Conservation (phyloP, 495 filamentous ascomycete species). For the Penicillium bialowiezense region DNA sequence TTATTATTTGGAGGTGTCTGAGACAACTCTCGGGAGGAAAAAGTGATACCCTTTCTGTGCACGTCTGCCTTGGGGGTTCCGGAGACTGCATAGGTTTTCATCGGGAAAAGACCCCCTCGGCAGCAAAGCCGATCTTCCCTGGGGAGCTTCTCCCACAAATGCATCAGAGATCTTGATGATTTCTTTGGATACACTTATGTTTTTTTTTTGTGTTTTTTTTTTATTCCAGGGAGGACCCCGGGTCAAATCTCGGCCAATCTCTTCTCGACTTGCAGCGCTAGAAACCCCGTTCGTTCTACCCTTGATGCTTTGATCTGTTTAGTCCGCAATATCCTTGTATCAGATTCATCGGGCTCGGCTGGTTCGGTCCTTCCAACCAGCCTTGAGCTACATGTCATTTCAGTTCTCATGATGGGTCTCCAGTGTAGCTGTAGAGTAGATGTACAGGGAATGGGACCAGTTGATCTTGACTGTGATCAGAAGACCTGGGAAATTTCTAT, state of each 20-base stretch:
- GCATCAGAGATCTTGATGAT: constrained; percentile 35
- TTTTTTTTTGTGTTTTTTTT: too few relatives aligned
- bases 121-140: constrained; percentile 26
- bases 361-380: constrained; percentile 17
- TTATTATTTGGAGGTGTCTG: constrained; percentile 41
- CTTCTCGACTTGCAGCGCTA: constrained; percentile 39
- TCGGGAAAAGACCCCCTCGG: constrained; percentile 28
- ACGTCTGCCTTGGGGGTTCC: constrained; percentile 41
- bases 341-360: constrained; percentile 18
- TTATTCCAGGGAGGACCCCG: constrained; percentile 6
- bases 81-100: constrained; percentile 40
- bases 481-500: too few relatives aligned
- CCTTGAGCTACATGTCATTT: constrained; percentile 32
- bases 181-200: constrained; percentile 26
- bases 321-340: constrained; percentile 23
- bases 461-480: too few relatives aligned
- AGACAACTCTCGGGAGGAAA: constrained; percentile 49
- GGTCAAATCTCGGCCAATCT: constrained; percentile 20
- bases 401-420: constrained; percentile 27
- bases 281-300: constrained; percentile 30
- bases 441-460: too few relatives aligned
- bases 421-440: constrained; percentile 10
- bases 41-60: constrained; percentile 53
- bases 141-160: constrained; percentile 14
- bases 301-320: constrained; percentile 25